These are phyloP conservation scores for Nannochloropsis gaditana DNA, from an alignment of 108 stramenopile species.

Conservation along the genomic window DNA sequence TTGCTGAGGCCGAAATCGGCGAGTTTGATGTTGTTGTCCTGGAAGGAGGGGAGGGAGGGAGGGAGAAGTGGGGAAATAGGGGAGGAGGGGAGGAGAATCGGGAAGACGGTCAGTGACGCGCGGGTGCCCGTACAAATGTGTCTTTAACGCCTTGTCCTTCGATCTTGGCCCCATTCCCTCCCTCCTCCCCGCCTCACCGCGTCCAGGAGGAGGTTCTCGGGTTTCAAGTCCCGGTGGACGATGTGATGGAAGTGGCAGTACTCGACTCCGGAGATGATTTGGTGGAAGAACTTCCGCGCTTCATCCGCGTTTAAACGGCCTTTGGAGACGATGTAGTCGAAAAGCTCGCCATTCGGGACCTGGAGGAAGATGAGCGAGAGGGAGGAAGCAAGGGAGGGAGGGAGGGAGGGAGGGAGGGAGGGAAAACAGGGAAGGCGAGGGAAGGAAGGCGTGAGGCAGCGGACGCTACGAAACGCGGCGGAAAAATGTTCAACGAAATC, in stretches of 20 bases:
- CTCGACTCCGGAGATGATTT: constrained; percentile 94
- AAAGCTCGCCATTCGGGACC: constrained; percentile 92
- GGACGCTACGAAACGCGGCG: background rate
- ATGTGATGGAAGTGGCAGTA: constrained; percentile 99
- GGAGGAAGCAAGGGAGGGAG: background rate
- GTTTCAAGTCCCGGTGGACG: constrained; percentile 96
- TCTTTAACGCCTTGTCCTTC: background rate
- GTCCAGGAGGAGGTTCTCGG: constrained; percentile 90
- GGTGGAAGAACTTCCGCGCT: constrained; percentile 96
- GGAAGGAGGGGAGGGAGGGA: constrained; percentile 22
- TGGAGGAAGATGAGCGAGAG: background rate
- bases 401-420: background rate
- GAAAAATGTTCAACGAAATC: background rate
- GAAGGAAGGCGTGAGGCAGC: background rate
- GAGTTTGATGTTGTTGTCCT: constrained; percentile 88
- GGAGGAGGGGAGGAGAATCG: background rate
- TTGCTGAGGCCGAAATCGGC: constrained; percentile 99
- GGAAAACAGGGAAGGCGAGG: background rate
- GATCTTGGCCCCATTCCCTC: too few relatives aligned
- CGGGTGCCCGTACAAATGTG: background rate
- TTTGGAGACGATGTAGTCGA: constrained; percentile 96
- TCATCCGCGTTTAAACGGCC: constrained; percentile 88
- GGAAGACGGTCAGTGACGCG: background rate
- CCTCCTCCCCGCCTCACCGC: constrained; percentile 30
- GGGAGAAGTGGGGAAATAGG: background rate